Evolutionary conservation across 768 basidiomycete genomes (phyloP).

Genomic region (Kwoniella sp.): DNA sequence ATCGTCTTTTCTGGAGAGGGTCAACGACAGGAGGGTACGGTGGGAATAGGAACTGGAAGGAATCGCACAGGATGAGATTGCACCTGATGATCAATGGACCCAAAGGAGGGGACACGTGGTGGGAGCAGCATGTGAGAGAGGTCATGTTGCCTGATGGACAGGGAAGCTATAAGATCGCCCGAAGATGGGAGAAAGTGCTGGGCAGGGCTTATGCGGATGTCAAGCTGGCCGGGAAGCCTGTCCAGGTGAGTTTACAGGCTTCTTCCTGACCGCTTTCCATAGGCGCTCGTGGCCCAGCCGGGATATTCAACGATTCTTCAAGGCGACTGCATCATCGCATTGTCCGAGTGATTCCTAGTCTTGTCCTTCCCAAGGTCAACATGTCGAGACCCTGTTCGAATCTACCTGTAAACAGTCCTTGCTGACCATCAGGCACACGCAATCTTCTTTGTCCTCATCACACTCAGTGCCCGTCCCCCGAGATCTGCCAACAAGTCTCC

Average conservation of each 20-base stretch:
- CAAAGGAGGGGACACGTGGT: slow-evolving; percentile 52
- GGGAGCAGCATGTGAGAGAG: slow-evolving; percentile 49
- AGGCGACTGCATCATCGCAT: no score
- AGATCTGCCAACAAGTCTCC: slow-evolving; percentile 60
- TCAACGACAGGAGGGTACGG: slow-evolving; percentile 59
- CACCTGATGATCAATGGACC: slow-evolving; percentile 57
- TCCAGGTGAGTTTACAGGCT: slow-evolving; percentile 47
- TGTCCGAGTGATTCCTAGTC: no score
- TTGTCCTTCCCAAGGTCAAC: no score
- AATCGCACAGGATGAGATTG: slow-evolving; percentile 56
- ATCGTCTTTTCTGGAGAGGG: slow-evolving; percentile 58
- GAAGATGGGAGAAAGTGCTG: slow-evolving; percentile 49
- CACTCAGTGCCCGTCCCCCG: slow-evolving; percentile 58
- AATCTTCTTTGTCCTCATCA: background rate
- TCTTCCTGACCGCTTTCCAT: no score
- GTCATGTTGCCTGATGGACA: slow-evolving; percentile 53
- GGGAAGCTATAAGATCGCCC: slow-evolving; percentile 38
- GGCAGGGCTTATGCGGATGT: slow-evolving; percentile 67
- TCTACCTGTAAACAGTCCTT: no score
- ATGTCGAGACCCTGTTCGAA: no score
- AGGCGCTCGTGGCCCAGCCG: no score
- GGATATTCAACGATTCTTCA: no score
- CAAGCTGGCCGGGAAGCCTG: slow-evolving; percentile 62
- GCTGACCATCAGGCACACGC: no score
- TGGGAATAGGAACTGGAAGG: slow-evolving; percentile 56